A percentile compares a stretch with the other conserved stretches of the same genome.
These are phyloP conservation scores for Pseudoneurospora amorphoporcata DNA, from an alignment of 495 filamentous ascomycete genomes.

Conservation along the genomic window DNA sequence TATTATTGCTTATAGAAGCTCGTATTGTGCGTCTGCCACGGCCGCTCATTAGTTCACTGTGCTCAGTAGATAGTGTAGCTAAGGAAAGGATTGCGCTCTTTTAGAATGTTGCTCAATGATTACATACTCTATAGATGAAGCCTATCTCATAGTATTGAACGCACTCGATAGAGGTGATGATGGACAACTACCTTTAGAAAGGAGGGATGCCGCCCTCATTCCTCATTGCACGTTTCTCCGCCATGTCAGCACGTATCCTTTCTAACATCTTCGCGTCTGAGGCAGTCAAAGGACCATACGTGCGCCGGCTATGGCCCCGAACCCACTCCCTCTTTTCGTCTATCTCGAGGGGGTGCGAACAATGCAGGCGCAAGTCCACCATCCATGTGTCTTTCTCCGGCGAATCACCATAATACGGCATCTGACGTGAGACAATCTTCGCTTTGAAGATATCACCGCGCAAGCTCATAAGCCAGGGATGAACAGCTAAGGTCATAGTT, in stretches of 20 bases:
- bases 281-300: no score
- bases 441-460: background rate
- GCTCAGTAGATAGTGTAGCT: no score
- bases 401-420: no score
- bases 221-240: no score
- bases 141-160: no score
- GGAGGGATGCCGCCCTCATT: no score
- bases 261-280: no score
- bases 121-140: background rate
- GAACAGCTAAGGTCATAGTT: slow-evolving; percentile 1
- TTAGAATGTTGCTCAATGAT: background rate
- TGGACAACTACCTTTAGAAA: background rate
- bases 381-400: background rate
- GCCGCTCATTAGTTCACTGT: no score
- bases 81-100: background rate
- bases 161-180: background rate
- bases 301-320: background rate
- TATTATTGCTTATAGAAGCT: no score
- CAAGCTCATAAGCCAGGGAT: slow-evolving; percentile 9
- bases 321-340: slow-evolving; percentile 2
- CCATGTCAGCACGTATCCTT: no score
- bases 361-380: background rate
- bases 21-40: no score
- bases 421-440: background rate
- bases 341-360: background rate